phyloP scores from a whole-genome alignment of 805 yeast species.

The Starmera pachycereana region DNA sequence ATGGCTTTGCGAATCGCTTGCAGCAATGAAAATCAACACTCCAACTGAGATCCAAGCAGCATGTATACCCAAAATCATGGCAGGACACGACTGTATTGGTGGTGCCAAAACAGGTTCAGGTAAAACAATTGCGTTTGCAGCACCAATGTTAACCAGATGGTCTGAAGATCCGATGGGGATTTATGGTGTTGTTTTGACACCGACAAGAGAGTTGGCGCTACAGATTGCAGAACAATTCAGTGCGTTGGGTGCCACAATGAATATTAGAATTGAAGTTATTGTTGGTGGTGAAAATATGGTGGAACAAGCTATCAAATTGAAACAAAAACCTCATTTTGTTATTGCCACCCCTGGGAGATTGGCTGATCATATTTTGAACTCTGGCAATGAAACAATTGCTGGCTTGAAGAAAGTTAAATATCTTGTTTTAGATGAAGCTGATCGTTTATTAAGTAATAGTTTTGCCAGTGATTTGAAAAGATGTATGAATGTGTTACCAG shows the following conservation, averaged over 20 bases:
- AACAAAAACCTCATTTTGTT: constrained; percentile 82
- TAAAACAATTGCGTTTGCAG: constrained; percentile 94
- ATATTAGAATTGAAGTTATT: constrained; percentile 68
- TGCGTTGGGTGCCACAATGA: constrained; percentile 85
- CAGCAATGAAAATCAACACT: constrained; percentile 67
- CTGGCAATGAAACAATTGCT: constrained; percentile 79
- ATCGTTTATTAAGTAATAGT: constrained; percentile 74
- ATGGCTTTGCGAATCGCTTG: constrained; percentile 78
- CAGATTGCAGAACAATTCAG: constrained; percentile 96
- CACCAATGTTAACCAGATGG: constrained; percentile 94
- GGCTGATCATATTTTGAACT: constrained; percentile 80
- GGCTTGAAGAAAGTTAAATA: constrained; percentile 73
- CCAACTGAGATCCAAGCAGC: constrained; percentile 86
- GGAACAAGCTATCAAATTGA: constrained; percentile 75
- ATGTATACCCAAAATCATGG: constrained; percentile 79
- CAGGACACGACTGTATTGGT: constrained; percentile 88
- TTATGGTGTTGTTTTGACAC: constrained; percentile 81
- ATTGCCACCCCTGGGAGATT: constrained; percentile 96
- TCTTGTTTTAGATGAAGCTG: constrained; percentile 93
- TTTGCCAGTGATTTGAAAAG: constrained; percentile 70
- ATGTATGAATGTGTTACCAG: constrained; percentile 66
- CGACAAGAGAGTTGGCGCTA: constrained; percentile 87
- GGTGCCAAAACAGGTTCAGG: constrained; percentile 99
- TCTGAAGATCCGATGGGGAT: constrained; percentile 92
- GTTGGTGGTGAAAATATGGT: constrained; percentile 96